Evolutionary conservation across 305 asterid species (phyloP).

Genomic region (Ilex paraguariensis): DNA sequence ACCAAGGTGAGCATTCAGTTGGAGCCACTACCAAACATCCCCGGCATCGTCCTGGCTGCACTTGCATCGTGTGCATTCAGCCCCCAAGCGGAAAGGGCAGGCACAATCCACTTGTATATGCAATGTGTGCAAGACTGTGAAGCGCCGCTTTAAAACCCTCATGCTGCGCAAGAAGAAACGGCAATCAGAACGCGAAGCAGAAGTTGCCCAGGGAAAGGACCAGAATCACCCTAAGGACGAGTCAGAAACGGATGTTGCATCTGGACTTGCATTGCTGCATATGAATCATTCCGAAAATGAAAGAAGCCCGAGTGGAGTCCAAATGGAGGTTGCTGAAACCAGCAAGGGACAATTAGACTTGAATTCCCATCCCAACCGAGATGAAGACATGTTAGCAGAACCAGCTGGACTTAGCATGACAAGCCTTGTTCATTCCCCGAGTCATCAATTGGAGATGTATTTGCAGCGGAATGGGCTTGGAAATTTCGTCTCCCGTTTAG

Average conservation of each 20-base stretch:
- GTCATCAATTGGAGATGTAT: no score
- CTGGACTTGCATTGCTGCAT: conserved; percentile 36
- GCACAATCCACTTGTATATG: conserved; percentile 78
- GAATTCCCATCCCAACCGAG: conserved; percentile 72
- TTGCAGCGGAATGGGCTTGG: conserved; percentile 7
- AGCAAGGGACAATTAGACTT: conserved; percentile 60
- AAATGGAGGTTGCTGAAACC: conserved; percentile 27
- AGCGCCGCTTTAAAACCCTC: conserved; percentile 85
- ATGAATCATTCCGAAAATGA: conserved; percentile 33
- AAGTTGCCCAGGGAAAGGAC: conserved; percentile 42
- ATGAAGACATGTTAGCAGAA: conserved; percentile 41
- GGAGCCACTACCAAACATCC: conserved; percentile 88
- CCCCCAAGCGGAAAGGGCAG: conserved; percentile 96
- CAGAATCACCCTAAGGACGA: conserved; percentile 19
- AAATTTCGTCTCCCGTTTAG: conserved; percentile 17
- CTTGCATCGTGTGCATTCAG: conserved; percentile 96
- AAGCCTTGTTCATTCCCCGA: no score
- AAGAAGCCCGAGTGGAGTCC: conserved; percentile 20
- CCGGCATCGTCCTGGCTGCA: conserved; percentile 94
- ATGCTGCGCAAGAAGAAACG: conserved; percentile 87
- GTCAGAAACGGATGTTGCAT: conserved; percentile 35
- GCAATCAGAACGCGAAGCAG: conserved; percentile 67
- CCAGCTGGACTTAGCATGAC: no score
- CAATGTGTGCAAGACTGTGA: conserved; percentile 78
- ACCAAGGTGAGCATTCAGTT: conserved; percentile 14